Conservation (phyloP, 1,284 basidiomycete species). For the Ustanciosporium gigantosporum region DNA sequence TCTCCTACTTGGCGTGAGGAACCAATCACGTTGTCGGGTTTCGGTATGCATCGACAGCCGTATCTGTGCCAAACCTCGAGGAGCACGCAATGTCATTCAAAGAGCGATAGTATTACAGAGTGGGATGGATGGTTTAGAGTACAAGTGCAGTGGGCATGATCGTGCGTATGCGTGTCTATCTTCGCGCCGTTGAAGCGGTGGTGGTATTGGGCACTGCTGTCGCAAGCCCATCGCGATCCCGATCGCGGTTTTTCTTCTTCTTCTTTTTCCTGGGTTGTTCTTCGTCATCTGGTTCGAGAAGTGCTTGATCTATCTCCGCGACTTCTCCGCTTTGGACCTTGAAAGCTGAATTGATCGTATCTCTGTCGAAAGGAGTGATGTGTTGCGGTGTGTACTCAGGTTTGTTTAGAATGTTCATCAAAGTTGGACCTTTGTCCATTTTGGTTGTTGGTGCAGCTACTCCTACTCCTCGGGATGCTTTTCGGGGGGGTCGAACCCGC, state of each 20-base stretch:
- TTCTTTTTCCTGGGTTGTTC: conserved; percentile 12
- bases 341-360: conserved; percentile 33
- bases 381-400: conserved; percentile 39
- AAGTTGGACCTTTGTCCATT: conserved; percentile 8
- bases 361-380: conserved; percentile 35
- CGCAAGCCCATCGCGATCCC: neutral
- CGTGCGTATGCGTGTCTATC: too few relatives aligned
- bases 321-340: conserved; percentile 25
- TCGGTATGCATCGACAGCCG: too few relatives aligned
- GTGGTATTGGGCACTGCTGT: too few relatives aligned
- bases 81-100: too few relatives aligned
- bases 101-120: too few relatives aligned
- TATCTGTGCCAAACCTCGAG: too few relatives aligned
- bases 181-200: too few relatives aligned
- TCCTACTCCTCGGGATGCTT: conserved; percentile 5
- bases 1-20: neutral
- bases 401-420: conserved; percentile 33
- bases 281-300: conserved; percentile 42
- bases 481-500: conserved; percentile 24
- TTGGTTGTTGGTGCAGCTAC: conserved; percentile 7
- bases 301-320: conserved; percentile 29
- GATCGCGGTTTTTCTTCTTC: conserved; percentile 17
- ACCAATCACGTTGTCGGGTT: too few relatives aligned
- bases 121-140: too few relatives aligned
- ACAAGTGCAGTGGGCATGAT: too few relatives aligned